Conservation (phyloP, 164 flowering plant genomes). For the Amborella trichopoda region DNA sequence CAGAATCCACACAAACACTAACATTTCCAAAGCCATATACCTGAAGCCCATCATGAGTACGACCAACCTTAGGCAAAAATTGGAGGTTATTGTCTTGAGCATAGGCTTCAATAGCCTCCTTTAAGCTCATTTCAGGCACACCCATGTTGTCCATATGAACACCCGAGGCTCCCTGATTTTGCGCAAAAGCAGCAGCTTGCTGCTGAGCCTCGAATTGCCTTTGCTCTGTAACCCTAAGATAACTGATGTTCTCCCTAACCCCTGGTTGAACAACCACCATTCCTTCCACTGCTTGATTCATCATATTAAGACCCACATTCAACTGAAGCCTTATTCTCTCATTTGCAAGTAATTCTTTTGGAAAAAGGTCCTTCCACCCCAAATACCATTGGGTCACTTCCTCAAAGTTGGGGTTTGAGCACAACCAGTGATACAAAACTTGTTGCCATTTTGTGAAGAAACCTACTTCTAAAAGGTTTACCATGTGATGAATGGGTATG, state of each 20-base stretch:
- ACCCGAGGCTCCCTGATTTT: conserved; percentile 32
- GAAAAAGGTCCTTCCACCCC: conserved; percentile 77
- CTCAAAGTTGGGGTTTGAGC: conserved; percentile 62
- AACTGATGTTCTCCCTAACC: conserved; percentile 61
- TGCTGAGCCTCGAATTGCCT: conserved; percentile 75
- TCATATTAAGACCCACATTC: conserved; percentile 67
- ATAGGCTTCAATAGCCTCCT: conserved; percentile 57
- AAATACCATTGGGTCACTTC: conserved; percentile 70
- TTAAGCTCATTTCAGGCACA: conserved; percentile 52
- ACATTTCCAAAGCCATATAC: conserved; percentile 84
- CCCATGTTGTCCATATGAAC: conserved; percentile 19
- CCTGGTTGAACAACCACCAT: conserved; percentile 70
- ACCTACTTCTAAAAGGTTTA: conserved; percentile 54
- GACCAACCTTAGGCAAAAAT: conserved; percentile 74
- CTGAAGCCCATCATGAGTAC: conserved; percentile 72
- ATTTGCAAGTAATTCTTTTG: conserved; percentile 61
- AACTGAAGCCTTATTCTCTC: conserved; percentile 65
- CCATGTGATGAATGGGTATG: conserved; percentile 78
- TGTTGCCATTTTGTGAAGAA: conserved; percentile 88
- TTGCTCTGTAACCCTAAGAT: conserved; percentile 65
- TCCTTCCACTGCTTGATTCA: conserved; percentile 72
- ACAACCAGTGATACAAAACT: conserved; percentile 83
- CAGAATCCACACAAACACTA: conserved; percentile 53
- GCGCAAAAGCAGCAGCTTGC: conserved; percentile 39
- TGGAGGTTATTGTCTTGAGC: conserved; percentile 62